These are phyloP conservation scores for Rhododendron ferrugineum DNA, from an alignment of 148 eudicot genomes.

Conservation along the genomic window DNA sequence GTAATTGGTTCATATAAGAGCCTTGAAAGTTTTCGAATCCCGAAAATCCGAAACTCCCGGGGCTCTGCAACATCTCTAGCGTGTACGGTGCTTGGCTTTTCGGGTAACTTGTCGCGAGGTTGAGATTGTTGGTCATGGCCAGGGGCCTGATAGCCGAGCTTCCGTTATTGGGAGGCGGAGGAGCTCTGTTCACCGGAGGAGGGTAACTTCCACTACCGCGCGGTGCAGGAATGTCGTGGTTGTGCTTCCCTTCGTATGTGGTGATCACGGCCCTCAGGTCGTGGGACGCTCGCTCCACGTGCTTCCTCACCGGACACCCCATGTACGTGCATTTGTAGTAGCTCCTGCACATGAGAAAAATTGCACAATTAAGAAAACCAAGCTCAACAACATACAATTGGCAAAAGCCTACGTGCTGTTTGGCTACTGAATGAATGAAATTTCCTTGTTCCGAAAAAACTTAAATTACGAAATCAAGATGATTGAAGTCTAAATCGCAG, in stretches of 20 bases:
- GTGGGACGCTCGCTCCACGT: conserved; percentile 73
- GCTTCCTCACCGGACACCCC: conserved; percentile 77
- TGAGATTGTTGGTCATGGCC: conserved; percentile 15
- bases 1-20: conserved; percentile 27
- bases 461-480: background rate
- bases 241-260: conserved; percentile 77
- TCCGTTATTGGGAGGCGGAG: background rate
- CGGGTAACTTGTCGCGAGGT: conserved; percentile 5
- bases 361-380: background rate
- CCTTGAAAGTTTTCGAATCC: conserved; percentile 37
- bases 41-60: conserved; percentile 32
- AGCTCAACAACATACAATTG: background rate
- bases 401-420: background rate
- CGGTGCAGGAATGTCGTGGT: conserved; percentile 75
- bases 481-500: background rate
- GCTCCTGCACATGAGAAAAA: conserved; percentile 42
- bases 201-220: conserved; percentile 61
- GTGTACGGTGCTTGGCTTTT: conserved; percentile 35
- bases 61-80: conserved; percentile 46
- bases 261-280: conserved; percentile 66
- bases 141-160: conserved; percentile 50
- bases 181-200: conserved; percentile 14
- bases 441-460: background rate
- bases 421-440: background rate
- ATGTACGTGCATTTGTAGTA: conserved; percentile 75